Evolutionary conservation across 148 eudicot species (phyloP).

Genomic region (Polygonum aviculare): DNA sequence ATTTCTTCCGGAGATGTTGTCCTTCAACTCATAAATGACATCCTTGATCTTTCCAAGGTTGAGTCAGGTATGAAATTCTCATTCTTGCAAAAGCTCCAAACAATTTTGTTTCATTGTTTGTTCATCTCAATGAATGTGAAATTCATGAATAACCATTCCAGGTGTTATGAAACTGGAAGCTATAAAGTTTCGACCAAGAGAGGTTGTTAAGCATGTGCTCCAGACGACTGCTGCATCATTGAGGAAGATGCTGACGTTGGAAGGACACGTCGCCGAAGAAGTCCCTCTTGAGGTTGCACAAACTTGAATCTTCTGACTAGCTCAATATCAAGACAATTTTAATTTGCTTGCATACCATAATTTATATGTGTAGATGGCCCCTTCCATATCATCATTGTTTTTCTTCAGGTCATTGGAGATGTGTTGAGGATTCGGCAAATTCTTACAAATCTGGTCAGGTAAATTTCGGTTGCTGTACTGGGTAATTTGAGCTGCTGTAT

Average conservation of each 20-base stretch:
- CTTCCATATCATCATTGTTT: not conserved
- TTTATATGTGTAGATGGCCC: not conserved
- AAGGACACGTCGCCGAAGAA: slow-evolving; percentile 75
- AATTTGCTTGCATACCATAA: not conserved
- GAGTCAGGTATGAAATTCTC: slow-evolving; percentile 63
- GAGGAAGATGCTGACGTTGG: slow-evolving; percentile 63
- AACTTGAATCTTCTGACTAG: not conserved
- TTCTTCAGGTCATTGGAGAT: slow-evolving; percentile 79
- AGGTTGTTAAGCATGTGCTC: slow-evolving; percentile 87
- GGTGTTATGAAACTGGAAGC: slow-evolving; percentile 96
- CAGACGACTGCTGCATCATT: slow-evolving; percentile 94
- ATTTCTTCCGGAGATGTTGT: slow-evolving; percentile 89
- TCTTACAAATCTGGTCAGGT: slow-evolving; percentile 95
- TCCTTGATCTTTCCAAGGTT: slow-evolving; percentile 88
- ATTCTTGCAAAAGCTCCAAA: not conserved
- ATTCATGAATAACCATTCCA: slow-evolving; percentile 13
- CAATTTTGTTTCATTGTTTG: not conserved
- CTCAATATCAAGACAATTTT: not conserved
- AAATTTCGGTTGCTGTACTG: slow-evolving; percentile 1
- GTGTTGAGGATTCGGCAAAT: slow-evolving; percentile 91
- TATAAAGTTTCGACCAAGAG: slow-evolving; percentile 86
- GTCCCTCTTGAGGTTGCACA: slow-evolving; percentile 62
- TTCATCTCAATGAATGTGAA: not conserved
- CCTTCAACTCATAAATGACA: slow-evolving; percentile 86
- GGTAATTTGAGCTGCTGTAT: not conserved